These are phyloP conservation scores for Neostapfia colusana DNA, from an alignment of 176 grass and related monocot species.

Conservation along the genomic window DNA sequence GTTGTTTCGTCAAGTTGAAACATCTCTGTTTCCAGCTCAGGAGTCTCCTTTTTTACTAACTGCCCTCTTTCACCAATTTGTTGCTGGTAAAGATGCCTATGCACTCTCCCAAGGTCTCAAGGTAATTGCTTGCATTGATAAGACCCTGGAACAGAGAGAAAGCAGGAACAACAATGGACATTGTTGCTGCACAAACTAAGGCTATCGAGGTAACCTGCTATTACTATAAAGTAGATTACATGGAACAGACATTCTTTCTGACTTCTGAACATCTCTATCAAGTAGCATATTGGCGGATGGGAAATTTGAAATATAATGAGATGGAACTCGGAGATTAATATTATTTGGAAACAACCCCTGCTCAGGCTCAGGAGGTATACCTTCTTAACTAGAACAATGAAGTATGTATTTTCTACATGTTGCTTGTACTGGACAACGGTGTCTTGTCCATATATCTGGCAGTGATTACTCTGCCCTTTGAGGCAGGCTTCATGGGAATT, in stretches of 20 bases:
- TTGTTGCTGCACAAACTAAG: slow-evolving; percentile 77
- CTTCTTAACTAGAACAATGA: neutral
- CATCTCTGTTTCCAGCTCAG: neutral
- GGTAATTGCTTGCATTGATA: slow-evolving; percentile 92
- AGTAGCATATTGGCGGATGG: neutral
- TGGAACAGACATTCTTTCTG: neutral
- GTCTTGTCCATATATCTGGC: too few species aligned
- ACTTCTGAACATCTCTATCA: neutral
- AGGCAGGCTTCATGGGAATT: too few species aligned
- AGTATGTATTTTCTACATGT: neutral
- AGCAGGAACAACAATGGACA: slow-evolving; percentile 68
- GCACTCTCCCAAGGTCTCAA: slow-evolving; percentile 79
- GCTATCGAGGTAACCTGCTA: slow-evolving; percentile 58
- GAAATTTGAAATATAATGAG: neutral
- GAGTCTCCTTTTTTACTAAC: neutral
- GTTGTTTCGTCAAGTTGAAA: neutral
- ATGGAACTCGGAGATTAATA: slow-evolving; percentile 8
- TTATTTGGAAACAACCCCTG: slow-evolving; percentile 38
- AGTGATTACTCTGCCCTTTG: neutral
- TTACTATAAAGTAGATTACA: slow-evolving; percentile 11
- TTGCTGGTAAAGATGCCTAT: slow-evolving; percentile 80
- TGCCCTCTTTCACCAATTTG: slow-evolving; percentile 52
- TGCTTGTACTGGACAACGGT: neutral
- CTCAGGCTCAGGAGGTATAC: slow-evolving; percentile 81
- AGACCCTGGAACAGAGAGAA: slow-evolving; percentile 88